These are phyloP conservation scores for Termitomyces eurrhizus DNA, from an alignment of 768 basidiomycete species.

Conservation along the genomic window DNA sequence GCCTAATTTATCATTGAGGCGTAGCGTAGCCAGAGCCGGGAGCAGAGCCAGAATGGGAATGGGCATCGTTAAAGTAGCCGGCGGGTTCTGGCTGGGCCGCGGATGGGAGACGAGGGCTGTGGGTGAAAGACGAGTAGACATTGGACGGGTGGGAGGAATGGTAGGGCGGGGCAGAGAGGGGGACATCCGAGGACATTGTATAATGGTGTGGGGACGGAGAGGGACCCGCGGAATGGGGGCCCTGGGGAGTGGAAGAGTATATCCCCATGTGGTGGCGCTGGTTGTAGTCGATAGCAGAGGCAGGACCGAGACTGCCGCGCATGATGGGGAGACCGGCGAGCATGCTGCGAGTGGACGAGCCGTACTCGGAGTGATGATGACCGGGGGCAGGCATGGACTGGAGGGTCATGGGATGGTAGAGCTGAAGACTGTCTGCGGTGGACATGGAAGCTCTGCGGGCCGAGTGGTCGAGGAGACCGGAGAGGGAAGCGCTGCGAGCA, in stretches of 20 bases:
- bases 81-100: conserved; percentile 21
- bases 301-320: conserved; percentile 30
- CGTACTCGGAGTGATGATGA: conserved; percentile 39
- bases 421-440: conserved; percentile 60
- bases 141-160: conserved; percentile 26
- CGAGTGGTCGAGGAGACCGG: conserved; percentile 36
- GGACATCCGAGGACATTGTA: conserved; percentile 37
- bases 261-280: conserved; percentile 32
- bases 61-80: conserved; percentile 34
- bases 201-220: conserved; percentile 25
- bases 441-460: conserved; percentile 66
- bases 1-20: conserved; percentile 27
- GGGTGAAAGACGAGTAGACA: conserved; percentile 32
- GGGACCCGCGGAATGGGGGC: conserved; percentile 39
- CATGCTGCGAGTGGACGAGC: conserved; percentile 40
- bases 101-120: conserved; percentile 32
- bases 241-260: conserved; percentile 31
- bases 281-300: conserved; percentile 35
- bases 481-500: conserved; percentile 40
- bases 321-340: conserved; percentile 38
- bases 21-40: conserved; percentile 46
- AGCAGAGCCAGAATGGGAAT: conserved; percentile 36
- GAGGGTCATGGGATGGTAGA: conserved; percentile 78
- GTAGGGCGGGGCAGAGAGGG: conserved; percentile 49
- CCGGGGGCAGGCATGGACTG: conserved; percentile 49